phyloP scores from a whole-genome alignment of 805 yeast species.

The Metschnikowia amazonensis region DNA sequence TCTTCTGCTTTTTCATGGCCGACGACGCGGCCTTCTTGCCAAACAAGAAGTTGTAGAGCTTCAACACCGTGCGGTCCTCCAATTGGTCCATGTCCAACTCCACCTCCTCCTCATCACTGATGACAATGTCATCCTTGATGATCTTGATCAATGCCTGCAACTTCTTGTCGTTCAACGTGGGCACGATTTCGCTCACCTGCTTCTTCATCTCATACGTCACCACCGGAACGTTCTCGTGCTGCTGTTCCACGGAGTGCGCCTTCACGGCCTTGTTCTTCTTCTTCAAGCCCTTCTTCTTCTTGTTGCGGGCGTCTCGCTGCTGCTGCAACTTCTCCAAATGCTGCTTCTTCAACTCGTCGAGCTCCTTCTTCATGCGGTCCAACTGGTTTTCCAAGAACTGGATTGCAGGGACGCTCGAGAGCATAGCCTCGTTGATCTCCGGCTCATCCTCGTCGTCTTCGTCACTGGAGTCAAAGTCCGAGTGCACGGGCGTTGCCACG shows the following conservation, averaged over 20 bases:
- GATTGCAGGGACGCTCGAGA: slow-evolving; percentile 83
- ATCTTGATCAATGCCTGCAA: slow-evolving; percentile 79
- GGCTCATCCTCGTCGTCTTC: slow-evolving; percentile 53
- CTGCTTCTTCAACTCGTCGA: slow-evolving; percentile 75
- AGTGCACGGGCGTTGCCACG: slow-evolving; percentile 65
- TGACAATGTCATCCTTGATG: slow-evolving; percentile 63
- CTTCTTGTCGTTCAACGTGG: slow-evolving; percentile 71
- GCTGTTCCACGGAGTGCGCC: slow-evolving; percentile 23
- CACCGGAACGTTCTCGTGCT: slow-evolving; percentile 28
- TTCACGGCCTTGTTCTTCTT: slow-evolving; percentile 26
- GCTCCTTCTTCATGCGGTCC: slow-evolving; percentile 77
- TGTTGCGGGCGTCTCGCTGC: slow-evolving; percentile 54
- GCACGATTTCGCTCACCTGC: slow-evolving; percentile 82
- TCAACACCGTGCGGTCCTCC: slow-evolving; percentile 76
- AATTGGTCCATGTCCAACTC: slow-evolving; percentile 94
- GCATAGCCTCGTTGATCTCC: slow-evolving; percentile 49
- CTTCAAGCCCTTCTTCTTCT: slow-evolving; percentile 34
- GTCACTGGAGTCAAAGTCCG: slow-evolving; percentile 42
- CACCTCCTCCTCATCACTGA: slow-evolving; percentile 76
- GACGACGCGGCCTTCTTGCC: slow-evolving; percentile 37
- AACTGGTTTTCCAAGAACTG: slow-evolving; percentile 84
- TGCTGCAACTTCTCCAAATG: slow-evolving; percentile 64
- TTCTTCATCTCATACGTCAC: slow-evolving; percentile 97
- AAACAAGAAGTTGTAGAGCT: slow-evolving; percentile 75
- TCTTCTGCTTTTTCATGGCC: slow-evolving; percentile 44